Evolutionary conservation across 129 eudicot species (phyloP).

Genomic region (Flaveria trinervia): DNA sequence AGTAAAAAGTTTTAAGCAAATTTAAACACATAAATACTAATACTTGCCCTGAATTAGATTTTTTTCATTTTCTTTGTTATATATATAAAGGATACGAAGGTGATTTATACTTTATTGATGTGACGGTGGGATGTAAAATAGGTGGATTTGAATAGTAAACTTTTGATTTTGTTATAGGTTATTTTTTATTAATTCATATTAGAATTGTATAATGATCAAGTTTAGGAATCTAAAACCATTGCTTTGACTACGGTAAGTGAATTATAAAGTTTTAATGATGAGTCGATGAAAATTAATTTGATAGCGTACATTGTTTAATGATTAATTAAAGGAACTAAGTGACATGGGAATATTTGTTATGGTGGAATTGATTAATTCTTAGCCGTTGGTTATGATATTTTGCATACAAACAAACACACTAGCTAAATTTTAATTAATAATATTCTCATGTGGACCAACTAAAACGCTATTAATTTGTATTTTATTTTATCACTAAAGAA

Average conservation of each 20-base stretch:
- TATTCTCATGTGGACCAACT: slow-evolving; percentile 12
- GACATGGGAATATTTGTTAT: slow-evolving; percentile 21
- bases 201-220: too few species aligned
- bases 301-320: neutral
- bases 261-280: neutral
- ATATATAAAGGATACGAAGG: too few species aligned
- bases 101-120: too few species aligned
- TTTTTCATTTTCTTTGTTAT: too few species aligned
- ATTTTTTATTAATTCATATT: too few species aligned
- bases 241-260: neutral
- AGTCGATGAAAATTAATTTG: neutral
- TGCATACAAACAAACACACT: neutral
- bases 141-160: too few species aligned
- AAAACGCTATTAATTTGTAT: neutral
- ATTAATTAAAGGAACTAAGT: neutral
- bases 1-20: too few species aligned
- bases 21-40: too few species aligned
- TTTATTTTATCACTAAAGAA: neutral
- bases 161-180: too few species aligned
- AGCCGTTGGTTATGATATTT: slow-evolving; percentile 36
- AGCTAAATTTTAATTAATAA: neutral
- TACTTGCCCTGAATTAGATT: too few species aligned
- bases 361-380: neutral
- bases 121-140: too few species aligned
- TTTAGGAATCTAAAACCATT: neutral